These are phyloP conservation scores for Geotrichum fermentans DNA, from an alignment of 1,139 yeast species.

Conservation along the genomic window DNA sequence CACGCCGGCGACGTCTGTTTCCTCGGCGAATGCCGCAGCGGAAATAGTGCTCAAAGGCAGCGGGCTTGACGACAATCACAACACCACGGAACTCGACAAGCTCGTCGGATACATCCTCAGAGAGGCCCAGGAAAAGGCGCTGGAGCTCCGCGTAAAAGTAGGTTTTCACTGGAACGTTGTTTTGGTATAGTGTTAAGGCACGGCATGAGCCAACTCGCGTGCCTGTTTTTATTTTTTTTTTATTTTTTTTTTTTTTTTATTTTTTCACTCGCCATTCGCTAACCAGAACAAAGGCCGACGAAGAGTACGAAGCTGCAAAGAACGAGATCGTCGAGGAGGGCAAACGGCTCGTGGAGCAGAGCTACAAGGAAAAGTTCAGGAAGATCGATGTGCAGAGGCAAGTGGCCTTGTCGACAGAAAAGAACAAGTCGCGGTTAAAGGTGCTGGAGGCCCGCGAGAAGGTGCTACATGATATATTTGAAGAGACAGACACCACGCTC, in stretches of 20 bases:
- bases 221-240: neutral
- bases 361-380: constrained; percentile 78
- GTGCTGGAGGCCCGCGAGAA: constrained; percentile 82
- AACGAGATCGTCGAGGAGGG: constrained; percentile 91
- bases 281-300: constrained; percentile 78
- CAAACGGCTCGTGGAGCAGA: constrained; percentile 78
- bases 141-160: constrained; percentile 81
- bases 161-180: too few relatives aligned
- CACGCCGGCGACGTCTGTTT: constrained; percentile 1
- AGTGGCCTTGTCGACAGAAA: constrained; percentile 89
- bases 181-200: too few relatives aligned
- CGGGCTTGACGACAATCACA: constrained; percentile 29
- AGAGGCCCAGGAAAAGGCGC: constrained; percentile 98
- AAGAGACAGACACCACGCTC: constrained; percentile 61
- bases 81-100: constrained; percentile 85
- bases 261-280: neutral
- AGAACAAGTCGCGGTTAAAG: constrained; percentile 90
- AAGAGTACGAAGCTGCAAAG: constrained; percentile 97
- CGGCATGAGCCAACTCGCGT: too few relatives aligned
- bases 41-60: constrained; percentile 2
- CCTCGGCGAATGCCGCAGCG: neutral
- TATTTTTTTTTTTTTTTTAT: neutral
- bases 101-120: constrained; percentile 98
- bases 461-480: constrained; percentile 69
- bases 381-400: constrained; percentile 91